Base-by-base conservation (phyloP, 2,329 filamentous ascomycete species). In the Cercospora zeae-maydis region DNA sequence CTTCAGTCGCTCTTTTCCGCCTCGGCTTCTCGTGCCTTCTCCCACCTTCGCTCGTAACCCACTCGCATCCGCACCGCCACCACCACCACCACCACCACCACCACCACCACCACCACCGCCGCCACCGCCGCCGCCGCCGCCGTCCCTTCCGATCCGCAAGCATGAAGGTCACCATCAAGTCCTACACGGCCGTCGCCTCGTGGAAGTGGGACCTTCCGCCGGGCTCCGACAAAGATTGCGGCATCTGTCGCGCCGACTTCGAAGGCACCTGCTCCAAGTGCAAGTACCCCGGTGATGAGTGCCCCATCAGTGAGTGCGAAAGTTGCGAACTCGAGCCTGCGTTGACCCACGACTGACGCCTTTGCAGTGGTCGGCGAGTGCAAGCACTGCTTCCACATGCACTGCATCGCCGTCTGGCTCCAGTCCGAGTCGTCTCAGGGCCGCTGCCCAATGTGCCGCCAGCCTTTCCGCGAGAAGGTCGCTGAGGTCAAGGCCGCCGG, bases 141-240 rank as follows among this genome's bases (percentile, higher is more conserved):
- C 47, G 14, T n/a, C 27, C 49, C 31, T 11, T 45, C 13, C 47
- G 47, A 52, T 30, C 54, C 57, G 61, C 42, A 52, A 75, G 58
- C 58, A 99, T 99, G 95, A 98, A 96, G 79, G 92, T 98, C 80
- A 95, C 87, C 53, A 95, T 98, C 78, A 91, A 89, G 73, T 86
- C 91, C 75, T 98, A 93, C 92, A 89, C 95, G 73, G 90, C 92
- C 3, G 92, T 99, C 66, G 95, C 95, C 16, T 93, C 92, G 60
- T 99, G 95, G 95, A 88, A 91, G 68, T 99, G 95, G 95, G 91
- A 98, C 76, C 91, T 98, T 73, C 92, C 93, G 24, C 92, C 96
- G 72, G 93, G 97, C 79, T 62, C 67, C 21, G 75, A 77, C 65
- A 93, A 99, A 75, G 93, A 98, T 66, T 99, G 95, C 72, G 95